Evolutionary conservation across 2,329 filamentous ascomycete species (phyloP).

Genomic region (Aspergillus pseudonomiae): DNA sequence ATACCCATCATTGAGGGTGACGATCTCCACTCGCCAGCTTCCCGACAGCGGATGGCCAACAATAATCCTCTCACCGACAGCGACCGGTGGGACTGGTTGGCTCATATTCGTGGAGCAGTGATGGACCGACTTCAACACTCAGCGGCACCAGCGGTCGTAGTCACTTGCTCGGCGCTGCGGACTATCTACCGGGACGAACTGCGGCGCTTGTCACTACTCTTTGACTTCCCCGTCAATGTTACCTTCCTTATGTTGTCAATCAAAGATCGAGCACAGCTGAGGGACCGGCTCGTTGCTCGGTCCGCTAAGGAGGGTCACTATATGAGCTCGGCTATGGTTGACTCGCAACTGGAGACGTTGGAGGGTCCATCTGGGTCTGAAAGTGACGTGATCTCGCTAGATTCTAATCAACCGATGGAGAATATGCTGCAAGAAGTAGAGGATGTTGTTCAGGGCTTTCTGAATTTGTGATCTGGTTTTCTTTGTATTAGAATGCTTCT

Average conservation of each 20-base stretch:
- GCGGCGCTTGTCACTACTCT: slow-evolving; percentile 38
- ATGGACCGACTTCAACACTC: slow-evolving; percentile 22
- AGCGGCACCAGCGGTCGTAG: slow-evolving; percentile 42
- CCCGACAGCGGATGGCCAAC: slow-evolving; percentile 55
- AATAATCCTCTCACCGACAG: slow-evolving; percentile 55
- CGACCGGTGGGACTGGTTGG: slow-evolving; percentile 59
- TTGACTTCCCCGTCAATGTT: slow-evolving; percentile 24
- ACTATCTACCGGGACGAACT: slow-evolving; percentile 59
- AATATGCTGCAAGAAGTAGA: slow-evolving; percentile 11
- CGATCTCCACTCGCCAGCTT: slow-evolving; percentile 53
- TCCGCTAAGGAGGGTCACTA: slow-evolving; percentile 49
- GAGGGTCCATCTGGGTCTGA: slow-evolving; percentile 50
- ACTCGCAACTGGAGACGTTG: slow-evolving; percentile 54
- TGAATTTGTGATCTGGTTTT: neutral
- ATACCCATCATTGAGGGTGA: slow-evolving; percentile 51
- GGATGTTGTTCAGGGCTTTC: neutral
- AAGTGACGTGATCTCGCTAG: slow-evolving; percentile 27
- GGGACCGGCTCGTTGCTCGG: slow-evolving; percentile 49
- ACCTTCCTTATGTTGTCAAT: slow-evolving; percentile 46
- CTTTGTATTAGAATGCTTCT: neutral
- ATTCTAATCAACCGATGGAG: slow-evolving; percentile 14
- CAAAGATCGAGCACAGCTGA: slow-evolving; percentile 37
- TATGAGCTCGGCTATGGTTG: slow-evolving; percentile 58
- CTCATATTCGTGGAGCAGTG: slow-evolving; percentile 26
- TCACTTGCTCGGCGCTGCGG: slow-evolving; percentile 58